These are phyloP conservation scores for Sedum album DNA, from an alignment of 164 flowering plant species.

Conservation along the genomic window DNA sequence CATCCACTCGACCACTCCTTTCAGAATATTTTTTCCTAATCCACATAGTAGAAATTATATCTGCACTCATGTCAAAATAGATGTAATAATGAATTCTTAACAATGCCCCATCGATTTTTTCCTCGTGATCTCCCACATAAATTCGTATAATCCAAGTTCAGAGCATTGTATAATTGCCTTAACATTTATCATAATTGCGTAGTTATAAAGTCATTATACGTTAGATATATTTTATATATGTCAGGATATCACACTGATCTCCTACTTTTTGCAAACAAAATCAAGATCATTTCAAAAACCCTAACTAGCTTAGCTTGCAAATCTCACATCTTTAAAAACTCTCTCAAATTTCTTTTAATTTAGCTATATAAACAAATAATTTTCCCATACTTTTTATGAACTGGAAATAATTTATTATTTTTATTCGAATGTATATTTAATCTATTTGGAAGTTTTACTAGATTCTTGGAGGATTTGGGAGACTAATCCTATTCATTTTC, in stretches of 20 bases:
- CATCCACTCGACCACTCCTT: too few species aligned
- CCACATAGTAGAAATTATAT: too few species aligned
- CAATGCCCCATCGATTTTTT: not conserved
- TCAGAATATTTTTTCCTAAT: too few species aligned
- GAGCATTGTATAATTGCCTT: not conserved
- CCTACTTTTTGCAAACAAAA: not conserved
- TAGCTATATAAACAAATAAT: too few species aligned
- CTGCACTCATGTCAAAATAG: too few species aligned
- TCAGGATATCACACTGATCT: too few species aligned
- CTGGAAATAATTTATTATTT: too few species aligned
- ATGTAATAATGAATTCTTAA: too few species aligned
- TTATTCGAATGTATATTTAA: too few species aligned
- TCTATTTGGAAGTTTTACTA: not conserved
- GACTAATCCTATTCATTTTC: too few species aligned
- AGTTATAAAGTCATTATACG: not conserved
- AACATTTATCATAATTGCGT: not conserved
- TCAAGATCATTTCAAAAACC: not conserved
- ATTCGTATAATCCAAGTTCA: not conserved
- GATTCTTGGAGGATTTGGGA: not conserved
- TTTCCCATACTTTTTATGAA: too few species aligned
- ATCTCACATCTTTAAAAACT: not conserved
- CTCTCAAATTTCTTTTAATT: not conserved
- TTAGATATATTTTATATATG: constrained; percentile 6
- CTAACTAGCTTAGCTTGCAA: not conserved
- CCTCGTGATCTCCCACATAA: not conserved